Evolutionary conservation across 495 filamentous ascomycete genomes (phyloP).

Genomic region (Xylaria telfairii): DNA sequence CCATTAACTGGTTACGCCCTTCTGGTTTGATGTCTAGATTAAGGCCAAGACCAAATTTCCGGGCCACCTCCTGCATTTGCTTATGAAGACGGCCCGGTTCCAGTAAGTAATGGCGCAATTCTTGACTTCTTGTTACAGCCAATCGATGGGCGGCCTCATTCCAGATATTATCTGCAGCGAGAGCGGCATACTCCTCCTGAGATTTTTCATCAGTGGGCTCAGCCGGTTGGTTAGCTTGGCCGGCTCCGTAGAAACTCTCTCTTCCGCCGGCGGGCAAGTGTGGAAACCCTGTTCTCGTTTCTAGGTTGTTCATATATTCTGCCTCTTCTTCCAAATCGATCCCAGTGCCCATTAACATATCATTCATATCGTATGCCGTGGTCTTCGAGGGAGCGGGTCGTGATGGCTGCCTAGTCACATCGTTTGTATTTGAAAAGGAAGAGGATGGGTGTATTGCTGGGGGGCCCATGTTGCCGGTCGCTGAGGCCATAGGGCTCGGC

Average conservation of each 20-base stretch:
- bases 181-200: constrained; percentile 58
- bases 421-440: constrained; percentile 27
- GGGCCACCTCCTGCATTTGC: constrained; percentile 65
- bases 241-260: constrained; percentile 63
- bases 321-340: constrained; percentile 87
- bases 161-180: constrained; percentile 55
- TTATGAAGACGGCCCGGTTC: constrained; percentile 51
- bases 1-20: constrained; percentile 50
- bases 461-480: constrained; percentile 72
- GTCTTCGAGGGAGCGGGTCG: constrained; percentile 70
- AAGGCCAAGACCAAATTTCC: constrained; percentile 61
- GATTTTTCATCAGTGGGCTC: constrained; percentile 51
- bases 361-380: constrained; percentile 69
- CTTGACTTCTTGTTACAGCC: constrained; percentile 50
- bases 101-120: constrained; percentile 50
- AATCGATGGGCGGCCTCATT: constrained; percentile 50
- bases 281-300: constrained; percentile 52
- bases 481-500: constrained; percentile 32
- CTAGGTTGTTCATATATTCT: constrained; percentile 66
- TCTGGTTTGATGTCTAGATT: constrained; percentile 53
- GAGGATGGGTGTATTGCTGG: constrained; percentile 48
- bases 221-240: constrained; percentile 61
- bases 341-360: constrained; percentile 78
- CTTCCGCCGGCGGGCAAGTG: constrained; percentile 55
- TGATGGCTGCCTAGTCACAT: constrained; percentile 43